Conservation (phyloP, 2,329 filamentous ascomycete species). For the Alternaria postmessia region DNA sequence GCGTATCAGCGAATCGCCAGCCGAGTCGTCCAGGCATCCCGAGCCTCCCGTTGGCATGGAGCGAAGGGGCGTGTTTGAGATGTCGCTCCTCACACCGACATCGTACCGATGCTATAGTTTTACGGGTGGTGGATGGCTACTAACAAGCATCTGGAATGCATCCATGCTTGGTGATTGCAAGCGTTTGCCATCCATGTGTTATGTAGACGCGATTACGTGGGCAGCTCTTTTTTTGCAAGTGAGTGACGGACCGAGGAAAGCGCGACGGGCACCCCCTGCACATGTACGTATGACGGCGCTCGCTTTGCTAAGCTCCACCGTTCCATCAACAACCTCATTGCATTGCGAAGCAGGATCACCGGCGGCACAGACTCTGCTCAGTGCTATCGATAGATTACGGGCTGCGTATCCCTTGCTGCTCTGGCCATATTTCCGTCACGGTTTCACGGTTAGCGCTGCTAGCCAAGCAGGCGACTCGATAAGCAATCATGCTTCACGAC, state of each 20-base stretch:
- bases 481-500: slow-evolving; percentile 38
- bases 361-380: slow-evolving; percentile 31
- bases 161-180: slow-evolving; percentile 8
- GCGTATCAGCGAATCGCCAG: slow-evolving; percentile 14
- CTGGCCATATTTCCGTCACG: slow-evolving; percentile 37
- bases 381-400: slow-evolving; percentile 30
- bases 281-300: slow-evolving; percentile 19
- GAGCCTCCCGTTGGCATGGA: slow-evolving; percentile 19
- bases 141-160: slow-evolving; percentile 16
- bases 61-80: slow-evolving; percentile 25
- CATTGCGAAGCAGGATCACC: slow-evolving; percentile 31
- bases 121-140: slow-evolving; percentile 17
- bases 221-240: slow-evolving; percentile 14
- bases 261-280: slow-evolving; percentile 16
- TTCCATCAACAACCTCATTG: slow-evolving; percentile 20
- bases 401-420: slow-evolving; percentile 30
- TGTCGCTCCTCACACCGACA: slow-evolving; percentile 20
- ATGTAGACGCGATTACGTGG: slow-evolving; percentile 26
- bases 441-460: slow-evolving; percentile 45
- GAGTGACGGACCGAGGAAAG: slow-evolving; percentile 13
- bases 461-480: slow-evolving; percentile 37
- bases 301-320: slow-evolving; percentile 20
- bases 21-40: slow-evolving; percentile 13
- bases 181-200: slow-evolving; percentile 12
- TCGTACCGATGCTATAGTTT: slow-evolving; percentile 14